phyloP scores from a whole-genome alignment of 495 filamentous ascomycete genomes.

The Penicillium cinerascens region DNA sequence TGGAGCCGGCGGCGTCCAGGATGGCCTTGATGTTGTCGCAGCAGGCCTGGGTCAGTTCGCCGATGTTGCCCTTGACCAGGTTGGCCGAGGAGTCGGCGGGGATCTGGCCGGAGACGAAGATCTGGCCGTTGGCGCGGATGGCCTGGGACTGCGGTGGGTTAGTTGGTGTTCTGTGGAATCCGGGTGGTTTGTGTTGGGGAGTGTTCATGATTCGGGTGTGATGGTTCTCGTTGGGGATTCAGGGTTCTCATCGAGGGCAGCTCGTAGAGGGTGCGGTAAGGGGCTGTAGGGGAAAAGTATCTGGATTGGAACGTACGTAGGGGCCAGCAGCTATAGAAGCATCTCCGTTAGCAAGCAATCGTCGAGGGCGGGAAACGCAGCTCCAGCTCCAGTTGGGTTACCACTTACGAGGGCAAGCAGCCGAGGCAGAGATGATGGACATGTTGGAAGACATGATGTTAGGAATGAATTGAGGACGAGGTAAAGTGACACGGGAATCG shows the following conservation, averaged over 20 bases:
- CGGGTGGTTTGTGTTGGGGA: neutral
- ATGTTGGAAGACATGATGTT: conserved; percentile 38
- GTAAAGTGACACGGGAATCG: neutral
- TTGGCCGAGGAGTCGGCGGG: conserved; percentile 73
- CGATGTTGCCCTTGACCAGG: conserved; percentile 72
- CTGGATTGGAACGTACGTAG: conserved; percentile 44
- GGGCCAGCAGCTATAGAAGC: conserved; percentile 49
- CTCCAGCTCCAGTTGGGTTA: neutral
- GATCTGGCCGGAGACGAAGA: conserved; percentile 94
- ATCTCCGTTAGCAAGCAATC: conserved; percentile 33
- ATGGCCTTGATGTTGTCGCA: conserved; percentile 76
- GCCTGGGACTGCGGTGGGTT: conserved; percentile 69
- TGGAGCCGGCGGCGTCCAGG: conserved; percentile 71
- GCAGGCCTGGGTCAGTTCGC: conserved; percentile 69
- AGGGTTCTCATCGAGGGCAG: neutral
- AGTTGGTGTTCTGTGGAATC: conserved; percentile 3
- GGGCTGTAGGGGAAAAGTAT: neutral
- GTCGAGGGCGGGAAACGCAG: neutral
- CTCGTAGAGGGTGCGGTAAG: neutral
- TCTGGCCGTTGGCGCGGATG: conserved; percentile 72
- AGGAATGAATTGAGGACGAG: conserved; percentile 6
- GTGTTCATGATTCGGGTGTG: neutral
- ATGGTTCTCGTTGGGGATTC: neutral
- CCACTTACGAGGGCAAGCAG: conserved; percentile 48
- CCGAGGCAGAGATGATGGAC: conserved; percentile 38